These are phyloP conservation scores for Datura wrightii DNA, from an alignment of 257 asterid species.

Conservation along the genomic window DNA sequence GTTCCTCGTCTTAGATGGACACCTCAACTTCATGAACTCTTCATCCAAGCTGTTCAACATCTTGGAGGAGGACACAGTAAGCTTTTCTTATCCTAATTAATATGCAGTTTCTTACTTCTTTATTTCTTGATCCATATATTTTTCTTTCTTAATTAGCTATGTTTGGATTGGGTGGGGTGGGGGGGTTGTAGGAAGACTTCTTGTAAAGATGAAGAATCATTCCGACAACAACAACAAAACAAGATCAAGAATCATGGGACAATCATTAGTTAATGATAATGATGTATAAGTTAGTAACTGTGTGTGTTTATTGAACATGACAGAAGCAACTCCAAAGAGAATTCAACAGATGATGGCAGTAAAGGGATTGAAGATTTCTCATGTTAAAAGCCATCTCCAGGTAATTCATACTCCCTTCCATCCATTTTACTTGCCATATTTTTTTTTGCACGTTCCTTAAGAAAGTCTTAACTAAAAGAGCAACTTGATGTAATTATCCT, in stretches of 20 bases:
- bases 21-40: conserved; percentile 46
- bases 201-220: background rate
- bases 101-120: background rate
- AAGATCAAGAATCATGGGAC: background rate
- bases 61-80: conserved; percentile 47
- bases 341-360: conserved; percentile 49
- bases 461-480: too few relatives aligned
- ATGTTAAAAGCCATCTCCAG: conserved; percentile 55
- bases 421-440: too few relatives aligned
- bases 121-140: conserved; percentile 2
- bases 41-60: conserved; percentile 42
- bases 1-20: conserved; percentile 50
- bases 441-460: too few relatives aligned
- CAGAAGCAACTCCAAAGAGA: conserved; percentile 53
- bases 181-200: background rate
- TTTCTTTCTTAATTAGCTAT: background rate
- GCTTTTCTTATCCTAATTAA: background rate
- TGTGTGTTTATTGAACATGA: background rate
- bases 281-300: background rate
- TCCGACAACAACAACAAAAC: too few relatives aligned
- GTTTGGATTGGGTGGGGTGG: background rate
- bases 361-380: conserved; percentile 47
- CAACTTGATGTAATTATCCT: too few relatives aligned
- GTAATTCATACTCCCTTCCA: background rate
- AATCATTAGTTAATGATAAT: background rate